phyloP scores from a whole-genome alignment of 2,329 filamentous ascomycete genomes.

The Diaporthe aspalathi region DNA sequence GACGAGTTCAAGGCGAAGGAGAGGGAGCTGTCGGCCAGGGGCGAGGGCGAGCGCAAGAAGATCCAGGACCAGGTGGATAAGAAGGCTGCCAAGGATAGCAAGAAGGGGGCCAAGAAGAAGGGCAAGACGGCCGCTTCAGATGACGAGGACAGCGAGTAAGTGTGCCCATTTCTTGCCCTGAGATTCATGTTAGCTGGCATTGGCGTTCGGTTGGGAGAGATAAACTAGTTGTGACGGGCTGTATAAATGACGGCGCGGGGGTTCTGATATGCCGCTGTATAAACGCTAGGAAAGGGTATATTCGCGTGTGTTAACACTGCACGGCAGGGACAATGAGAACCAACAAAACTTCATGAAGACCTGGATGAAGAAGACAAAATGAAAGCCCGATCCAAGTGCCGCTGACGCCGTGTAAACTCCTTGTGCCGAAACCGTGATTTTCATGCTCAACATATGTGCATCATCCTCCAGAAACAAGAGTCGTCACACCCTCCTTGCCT shows the following conservation, averaged over 20 bases:
- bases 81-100: constrained; percentile 72
- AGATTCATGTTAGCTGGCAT: constrained; percentile 34
- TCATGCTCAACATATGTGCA: not conserved
- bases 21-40: constrained; percentile 72
- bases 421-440: constrained; percentile 15
- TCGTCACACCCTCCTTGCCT: constrained; percentile 46
- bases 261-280: not conserved
- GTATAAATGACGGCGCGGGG: not conserved
- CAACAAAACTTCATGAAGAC: constrained; percentile 38
- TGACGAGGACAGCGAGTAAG: constrained; percentile 49
- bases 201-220: constrained; percentile 23
- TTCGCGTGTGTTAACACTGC: constrained; percentile 35
- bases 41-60: constrained; percentile 77
- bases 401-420: constrained; percentile 30
- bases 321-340: constrained; percentile 35
- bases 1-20: constrained; percentile 78
- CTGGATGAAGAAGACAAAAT: constrained; percentile 38
- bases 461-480: not conserved
- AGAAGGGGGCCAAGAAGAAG: constrained; percentile 54
- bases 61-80: constrained; percentile 83
- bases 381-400: constrained; percentile 30
- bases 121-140: constrained; percentile 48
- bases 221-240: not conserved
- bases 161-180: not conserved
- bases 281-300: constrained; percentile 42